A percentile compares a stretch with the other conserved stretches of the same genome.
These are phyloP conservation scores for Rhizophora mangle DNA, from an alignment of 345 rosid genomes.

Conservation along the genomic window DNA sequence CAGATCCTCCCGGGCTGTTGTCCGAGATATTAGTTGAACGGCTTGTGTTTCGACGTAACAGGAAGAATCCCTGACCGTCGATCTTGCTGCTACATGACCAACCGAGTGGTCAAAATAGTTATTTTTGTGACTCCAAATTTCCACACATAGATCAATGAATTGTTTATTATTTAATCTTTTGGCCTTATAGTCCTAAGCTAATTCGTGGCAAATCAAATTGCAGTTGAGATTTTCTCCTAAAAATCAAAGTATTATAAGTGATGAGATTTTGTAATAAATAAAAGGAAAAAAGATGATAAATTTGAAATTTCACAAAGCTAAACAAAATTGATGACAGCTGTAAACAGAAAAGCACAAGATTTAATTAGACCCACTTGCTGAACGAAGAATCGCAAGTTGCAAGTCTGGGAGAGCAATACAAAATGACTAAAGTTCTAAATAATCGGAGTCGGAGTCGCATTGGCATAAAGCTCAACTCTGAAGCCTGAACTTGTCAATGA, in stretches of 20 bases:
- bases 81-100: conserved; percentile 21
- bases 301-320: conserved; percentile 11
- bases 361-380: conserved; percentile 6
- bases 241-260: neutral
- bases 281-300: neutral
- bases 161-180: too few relatives aligned
- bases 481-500: too few relatives aligned
- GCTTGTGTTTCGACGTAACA: conserved; percentile 5
- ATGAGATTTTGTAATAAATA: neutral
- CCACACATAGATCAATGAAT: too few relatives aligned
- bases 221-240: too few relatives aligned
- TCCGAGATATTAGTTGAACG: neutral
- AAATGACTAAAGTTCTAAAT: too few relatives aligned
- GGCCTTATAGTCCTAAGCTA: too few relatives aligned
- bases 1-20: neutral
- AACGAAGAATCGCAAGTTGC: neutral
- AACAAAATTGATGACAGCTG: conserved; percentile 8
- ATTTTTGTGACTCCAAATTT: too few relatives aligned
- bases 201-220: too few relatives aligned
- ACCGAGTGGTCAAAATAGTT: conserved; percentile 1
- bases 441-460: too few relatives aligned
- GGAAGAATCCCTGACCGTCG: conserved; percentile 34
- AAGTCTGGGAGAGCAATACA: too few relatives aligned
- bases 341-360: neutral
- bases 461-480: too few relatives aligned